Conservation (phyloP, 2,329 filamentous ascomycete species). For the Aspergillus japonicus region DNA sequence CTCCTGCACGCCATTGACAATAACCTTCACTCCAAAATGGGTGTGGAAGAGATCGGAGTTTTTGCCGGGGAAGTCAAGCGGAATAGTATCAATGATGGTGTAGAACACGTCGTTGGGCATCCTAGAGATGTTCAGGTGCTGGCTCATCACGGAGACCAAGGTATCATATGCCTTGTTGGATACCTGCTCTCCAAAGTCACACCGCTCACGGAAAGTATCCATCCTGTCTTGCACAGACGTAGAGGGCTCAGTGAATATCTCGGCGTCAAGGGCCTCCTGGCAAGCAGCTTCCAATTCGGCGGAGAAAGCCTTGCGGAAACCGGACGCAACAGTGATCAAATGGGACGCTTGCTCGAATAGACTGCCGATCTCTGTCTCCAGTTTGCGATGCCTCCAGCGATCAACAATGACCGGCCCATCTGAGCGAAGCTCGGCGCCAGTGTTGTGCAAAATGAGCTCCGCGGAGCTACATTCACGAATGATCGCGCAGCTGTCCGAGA, state of each 20-base stretch:
- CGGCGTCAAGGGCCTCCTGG: conserved; percentile 64
- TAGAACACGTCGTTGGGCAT: conserved; percentile 54
- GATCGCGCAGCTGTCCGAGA: conserved; percentile 76
- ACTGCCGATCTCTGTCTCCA: conserved; percentile 50
- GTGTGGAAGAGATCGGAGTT: conserved; percentile 54
- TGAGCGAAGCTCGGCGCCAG: conserved; percentile 39
- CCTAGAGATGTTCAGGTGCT: conserved; percentile 55
- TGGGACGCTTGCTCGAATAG: conserved; percentile 56
- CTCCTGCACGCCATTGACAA: conserved; percentile 77
- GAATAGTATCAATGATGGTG: conserved; percentile 51
- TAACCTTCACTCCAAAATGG: conserved; percentile 71
- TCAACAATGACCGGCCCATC: conserved; percentile 41
- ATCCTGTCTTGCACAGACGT: conserved; percentile 72
- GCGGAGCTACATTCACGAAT: conserved; percentile 76
- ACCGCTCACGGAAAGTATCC: conserved; percentile 73
- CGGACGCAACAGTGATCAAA: conserved; percentile 67
- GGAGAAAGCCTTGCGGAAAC: conserved; percentile 69
- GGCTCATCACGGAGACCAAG: conserved; percentile 67
- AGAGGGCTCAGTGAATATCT: conserved; percentile 72
- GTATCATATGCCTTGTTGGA: conserved; percentile 76
- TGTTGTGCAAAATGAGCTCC: conserved; percentile 74
- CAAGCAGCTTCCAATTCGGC: conserved; percentile 68
- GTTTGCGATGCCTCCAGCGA: conserved; percentile 46
- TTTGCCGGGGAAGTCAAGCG: conserved; percentile 40
- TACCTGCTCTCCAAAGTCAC: conserved; percentile 74